Conservation (phyloP, 208 protist genomes). For the Wallacemonas sp. region DNA sequence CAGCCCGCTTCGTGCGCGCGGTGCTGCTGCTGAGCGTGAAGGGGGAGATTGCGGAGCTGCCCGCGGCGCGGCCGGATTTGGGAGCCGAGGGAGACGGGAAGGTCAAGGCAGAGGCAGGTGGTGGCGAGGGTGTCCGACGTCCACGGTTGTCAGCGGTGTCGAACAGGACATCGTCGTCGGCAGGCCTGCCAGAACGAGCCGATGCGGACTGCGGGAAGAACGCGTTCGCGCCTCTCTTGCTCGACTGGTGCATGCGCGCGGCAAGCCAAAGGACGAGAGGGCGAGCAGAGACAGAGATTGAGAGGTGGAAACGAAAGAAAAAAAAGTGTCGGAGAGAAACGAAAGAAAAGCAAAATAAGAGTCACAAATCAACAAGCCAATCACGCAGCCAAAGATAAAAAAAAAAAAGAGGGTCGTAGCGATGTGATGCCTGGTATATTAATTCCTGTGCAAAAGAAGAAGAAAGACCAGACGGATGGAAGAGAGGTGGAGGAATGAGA, state of each 20-base stretch:
- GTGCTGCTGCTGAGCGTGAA: conserved; percentile 11
- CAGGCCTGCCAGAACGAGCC: background rate
- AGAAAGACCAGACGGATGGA: too few species aligned
- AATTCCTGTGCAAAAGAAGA: too few species aligned
- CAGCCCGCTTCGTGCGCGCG: background rate
- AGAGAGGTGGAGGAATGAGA: too few species aligned
- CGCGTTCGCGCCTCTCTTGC: too few species aligned
- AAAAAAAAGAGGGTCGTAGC: background rate
- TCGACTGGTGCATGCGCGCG: too few species aligned
- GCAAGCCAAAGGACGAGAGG: too few species aligned
- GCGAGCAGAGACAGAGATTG: too few species aligned
- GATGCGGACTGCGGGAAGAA: background rate
- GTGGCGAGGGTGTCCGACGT: background rate
- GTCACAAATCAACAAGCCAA: background rate
- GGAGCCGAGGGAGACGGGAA: background rate
- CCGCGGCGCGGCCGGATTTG: background rate
- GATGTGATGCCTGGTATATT: too few species aligned
- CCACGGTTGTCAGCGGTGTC: background rate
- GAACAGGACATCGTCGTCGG: background rate
- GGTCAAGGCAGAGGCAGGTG: background rate
- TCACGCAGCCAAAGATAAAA: background rate
- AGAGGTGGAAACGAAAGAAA: background rate
- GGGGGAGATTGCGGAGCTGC: background rate
- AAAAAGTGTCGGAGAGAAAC: background rate
- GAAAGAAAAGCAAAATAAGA: background rate